These are phyloP conservation scores for Candida coleopterorum DNA, from an alignment of 805 yeast genomes.

Conservation along the genomic window DNA sequence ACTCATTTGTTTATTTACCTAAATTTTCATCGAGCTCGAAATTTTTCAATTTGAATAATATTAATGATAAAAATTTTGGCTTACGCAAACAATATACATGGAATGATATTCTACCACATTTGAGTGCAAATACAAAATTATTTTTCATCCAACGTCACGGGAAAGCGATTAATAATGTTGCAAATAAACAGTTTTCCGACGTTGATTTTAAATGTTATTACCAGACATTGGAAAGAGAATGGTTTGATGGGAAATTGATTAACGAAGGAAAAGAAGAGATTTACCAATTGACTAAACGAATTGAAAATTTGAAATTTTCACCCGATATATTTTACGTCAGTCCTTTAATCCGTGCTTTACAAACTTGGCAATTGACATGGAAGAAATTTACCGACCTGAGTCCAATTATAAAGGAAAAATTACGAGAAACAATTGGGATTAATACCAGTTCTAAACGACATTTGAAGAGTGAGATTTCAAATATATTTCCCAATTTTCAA, in stretches of 20 bases:
- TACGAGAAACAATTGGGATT: constrained; percentile 56
- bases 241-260: constrained; percentile 55
- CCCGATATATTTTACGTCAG: constrained; percentile 52
- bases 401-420: constrained; percentile 37
- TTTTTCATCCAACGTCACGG: constrained; percentile 59
- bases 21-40: constrained; percentile 3
- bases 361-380: constrained; percentile 49
- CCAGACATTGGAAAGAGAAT: constrained; percentile 49
- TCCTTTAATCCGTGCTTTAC: constrained; percentile 57
- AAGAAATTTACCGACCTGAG: constrained; percentile 24
- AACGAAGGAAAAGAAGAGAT: constrained; percentile 52
- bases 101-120: not conserved
- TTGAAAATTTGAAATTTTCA: constrained; percentile 40
- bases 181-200: constrained; percentile 46
- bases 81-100: not conserved
- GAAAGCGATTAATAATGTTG: constrained; percentile 58
- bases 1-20: not conserved
- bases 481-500: constrained; percentile 33
- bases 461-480: constrained; percentile 24
- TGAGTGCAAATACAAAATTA: constrained; percentile 24
- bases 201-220: constrained; percentile 33
- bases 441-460: constrained; percentile 57
- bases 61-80: not conserved
- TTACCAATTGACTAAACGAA: constrained; percentile 32
- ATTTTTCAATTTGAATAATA: not conserved